phyloP scores from a whole-genome alignment of 352 stramenopile genomes.

The Globisporangium takayamanum region DNA sequence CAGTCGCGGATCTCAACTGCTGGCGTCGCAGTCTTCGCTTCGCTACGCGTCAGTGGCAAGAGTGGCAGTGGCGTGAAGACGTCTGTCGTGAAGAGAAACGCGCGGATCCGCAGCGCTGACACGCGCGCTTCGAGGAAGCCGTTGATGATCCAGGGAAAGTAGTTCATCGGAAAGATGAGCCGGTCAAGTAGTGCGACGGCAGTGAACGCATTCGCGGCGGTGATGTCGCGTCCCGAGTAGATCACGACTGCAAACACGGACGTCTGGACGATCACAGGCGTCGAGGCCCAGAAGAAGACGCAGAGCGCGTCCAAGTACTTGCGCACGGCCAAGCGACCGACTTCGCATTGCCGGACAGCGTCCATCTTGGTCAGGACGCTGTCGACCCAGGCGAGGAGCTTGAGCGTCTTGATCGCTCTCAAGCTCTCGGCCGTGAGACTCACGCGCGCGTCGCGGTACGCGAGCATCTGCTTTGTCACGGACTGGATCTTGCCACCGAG shows the following conservation, averaged over 20 bases:
- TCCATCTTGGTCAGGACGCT: constrained; percentile 44
- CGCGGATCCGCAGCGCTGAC: constrained; percentile 67
- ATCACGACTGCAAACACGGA: constrained; percentile 77
- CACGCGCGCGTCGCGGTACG: constrained; percentile 77
- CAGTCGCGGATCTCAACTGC: constrained; percentile 22
- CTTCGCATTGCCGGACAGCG: constrained; percentile 47
- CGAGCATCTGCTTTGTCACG: constrained; percentile 65
- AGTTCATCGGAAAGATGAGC: constrained; percentile 90
- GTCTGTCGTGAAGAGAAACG: constrained; percentile 52
- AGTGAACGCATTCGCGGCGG: constrained; percentile 77
- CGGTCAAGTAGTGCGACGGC: constrained; percentile 83
- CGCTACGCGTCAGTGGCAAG: constrained; percentile 6
- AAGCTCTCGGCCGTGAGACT: constrained; percentile 58
- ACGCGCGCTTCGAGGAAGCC: constrained; percentile 82
- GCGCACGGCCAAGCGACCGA: constrained; percentile 55
- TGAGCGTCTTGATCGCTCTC: constrained; percentile 70
- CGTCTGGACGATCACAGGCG: constrained; percentile 82
- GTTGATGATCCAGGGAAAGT: constrained; percentile 90
- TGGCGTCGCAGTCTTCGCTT: not conserved
- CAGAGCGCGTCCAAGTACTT: constrained; percentile 89
- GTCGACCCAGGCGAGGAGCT: constrained; percentile 65
- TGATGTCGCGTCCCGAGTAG: constrained; percentile 61
- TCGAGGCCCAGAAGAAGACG: constrained; percentile 89
- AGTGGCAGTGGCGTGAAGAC: not conserved
- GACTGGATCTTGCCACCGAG: constrained; percentile 73